Conservation (phyloP, 1,139 yeast species). For the Dujonia santamariae region DNA sequence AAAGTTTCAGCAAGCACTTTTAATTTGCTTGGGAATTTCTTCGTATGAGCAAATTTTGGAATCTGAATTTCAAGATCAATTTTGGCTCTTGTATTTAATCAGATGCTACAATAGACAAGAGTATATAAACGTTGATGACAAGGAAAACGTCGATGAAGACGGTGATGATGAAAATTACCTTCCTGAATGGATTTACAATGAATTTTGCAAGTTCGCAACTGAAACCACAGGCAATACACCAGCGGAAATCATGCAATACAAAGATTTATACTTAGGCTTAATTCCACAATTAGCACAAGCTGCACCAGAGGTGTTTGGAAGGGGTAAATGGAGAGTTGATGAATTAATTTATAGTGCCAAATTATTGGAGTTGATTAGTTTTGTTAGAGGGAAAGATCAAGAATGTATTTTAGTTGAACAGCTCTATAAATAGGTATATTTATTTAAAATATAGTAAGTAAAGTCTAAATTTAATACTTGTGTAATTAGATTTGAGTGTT, state of each 20-base stretch:
- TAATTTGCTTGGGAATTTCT: conserved; percentile 55
- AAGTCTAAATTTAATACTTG: too few relatives aligned
- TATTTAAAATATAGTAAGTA: too few relatives aligned
- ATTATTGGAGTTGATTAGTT: conserved; percentile 56
- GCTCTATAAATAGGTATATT: neutral
- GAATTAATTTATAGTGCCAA: conserved; percentile 59
- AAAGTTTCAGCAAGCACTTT: conserved; percentile 52
- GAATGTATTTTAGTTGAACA: conserved; percentile 55
- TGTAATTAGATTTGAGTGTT: too few relatives aligned
- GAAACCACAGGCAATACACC: conserved; percentile 35
- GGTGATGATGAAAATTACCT: conserved; percentile 29
- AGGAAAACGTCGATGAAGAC: conserved; percentile 13
- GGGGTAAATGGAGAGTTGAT: conserved; percentile 64
- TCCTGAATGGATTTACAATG: conserved; percentile 51
- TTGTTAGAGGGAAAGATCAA: conserved; percentile 55
- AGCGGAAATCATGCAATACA: conserved; percentile 54
- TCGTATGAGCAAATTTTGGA: conserved; percentile 50
- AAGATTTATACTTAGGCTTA: conserved; percentile 51
- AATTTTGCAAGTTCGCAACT: conserved; percentile 39
- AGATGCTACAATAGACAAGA: conserved; percentile 50
- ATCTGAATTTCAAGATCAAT: conserved; percentile 52
- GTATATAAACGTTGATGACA: conserved; percentile 24
- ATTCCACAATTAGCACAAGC: conserved; percentile 50
- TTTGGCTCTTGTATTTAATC: conserved; percentile 60
- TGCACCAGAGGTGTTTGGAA: conserved; percentile 59